Evolutionary conservation across 306 rosid genomes (phyloP), one percentile per base, ranked within the genome.

Genomic region (Quillaja saponaria): DNA sequence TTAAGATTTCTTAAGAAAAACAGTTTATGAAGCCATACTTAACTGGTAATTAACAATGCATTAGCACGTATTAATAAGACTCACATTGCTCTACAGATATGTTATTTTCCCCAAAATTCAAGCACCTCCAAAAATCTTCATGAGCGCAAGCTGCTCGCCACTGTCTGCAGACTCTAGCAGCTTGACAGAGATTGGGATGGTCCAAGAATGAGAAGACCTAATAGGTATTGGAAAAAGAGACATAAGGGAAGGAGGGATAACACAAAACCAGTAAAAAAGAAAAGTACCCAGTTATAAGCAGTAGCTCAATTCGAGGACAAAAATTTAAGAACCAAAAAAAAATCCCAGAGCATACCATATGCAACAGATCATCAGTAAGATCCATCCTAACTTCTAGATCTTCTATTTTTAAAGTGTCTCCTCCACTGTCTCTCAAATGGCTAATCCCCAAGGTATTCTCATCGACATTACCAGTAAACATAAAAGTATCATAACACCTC

Each of bases 131-230:
- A 68, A 94, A 94, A 77, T 94, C 99, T 75, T 87, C 99, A 71
- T 94, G 99, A 34, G 95, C 89, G 85, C 99, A 87, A 56, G 97
- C 99, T 62, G 69, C 58, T 72, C 87, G 85, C 99, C 99, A 94
- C 71, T 94, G 99, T 77, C 77, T 81, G 72, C 99, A 94, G 31
- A 94, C 97, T 63, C 85, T 74, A 58, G 97, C 97, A 52, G 97
- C 99, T 83, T 71, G 84, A 73, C 99, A 94, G 44, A 94, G 99
- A 82, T 83, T 78, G 67, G 76, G 67, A 61, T 85, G 91, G 80
- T 94, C 96, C 82, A 94, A 72, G 87, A 94, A 94, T 42, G 99
- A 94, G 79, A 94, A 94, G 19, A 94, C 99, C 99, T 94, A 54
- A 71, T 53, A 40, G 49, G 53, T 49, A 31, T 34, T 25, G 18